Percentiles rank a stretch among this genome's conserved stretches.
phyloP scores from a whole-genome alignment of 805 yeast species.

The Starmera dryadoides region DNA sequence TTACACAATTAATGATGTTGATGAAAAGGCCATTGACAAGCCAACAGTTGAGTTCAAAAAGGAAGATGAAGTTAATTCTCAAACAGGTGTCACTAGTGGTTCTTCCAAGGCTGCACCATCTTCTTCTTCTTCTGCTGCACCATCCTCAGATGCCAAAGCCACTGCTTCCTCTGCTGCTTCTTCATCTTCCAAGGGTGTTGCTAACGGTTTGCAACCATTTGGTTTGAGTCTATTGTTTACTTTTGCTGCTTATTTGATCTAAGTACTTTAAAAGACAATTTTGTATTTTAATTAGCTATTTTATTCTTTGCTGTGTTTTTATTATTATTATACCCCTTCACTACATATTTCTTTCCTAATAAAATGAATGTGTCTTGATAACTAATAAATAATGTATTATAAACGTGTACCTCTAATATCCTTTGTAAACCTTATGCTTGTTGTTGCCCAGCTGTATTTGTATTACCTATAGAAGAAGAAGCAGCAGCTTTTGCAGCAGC shows the following conservation, averaged over 20 bases:
- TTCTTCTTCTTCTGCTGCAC: conserved; percentile 9
- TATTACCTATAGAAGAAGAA: too few species aligned
- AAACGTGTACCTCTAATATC: too few species aligned
- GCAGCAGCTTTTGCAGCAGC: conserved; percentile 2
- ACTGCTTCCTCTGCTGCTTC: not conserved
- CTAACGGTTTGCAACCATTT: conserved; percentile 8
- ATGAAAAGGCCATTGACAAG: conserved; percentile 24
- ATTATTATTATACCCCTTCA: too few species aligned
- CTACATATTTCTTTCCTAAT: too few species aligned
- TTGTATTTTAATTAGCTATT: not conserved
- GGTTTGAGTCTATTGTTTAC: conserved; percentile 25
- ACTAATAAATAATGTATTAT: too few species aligned
- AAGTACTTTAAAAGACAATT: conserved; percentile 6
- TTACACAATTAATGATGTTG: conserved; percentile 30
- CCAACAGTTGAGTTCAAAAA: conserved; percentile 31
- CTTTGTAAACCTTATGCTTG: too few species aligned
- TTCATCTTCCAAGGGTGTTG: not conserved
- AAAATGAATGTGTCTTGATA: too few species aligned
- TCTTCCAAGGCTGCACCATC: conserved; percentile 10
- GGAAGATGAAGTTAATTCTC: conserved; percentile 28
- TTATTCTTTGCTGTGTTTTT: not conserved
- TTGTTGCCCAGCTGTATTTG: too few species aligned
- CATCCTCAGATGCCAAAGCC: not conserved
- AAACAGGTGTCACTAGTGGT: conserved; percentile 14
- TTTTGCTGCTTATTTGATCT: conserved; percentile 33